Evolutionary conservation across 2,329 filamentous ascomycete genomes (phyloP).

Genomic region (Aspergillus pseudoviridinutans): DNA sequence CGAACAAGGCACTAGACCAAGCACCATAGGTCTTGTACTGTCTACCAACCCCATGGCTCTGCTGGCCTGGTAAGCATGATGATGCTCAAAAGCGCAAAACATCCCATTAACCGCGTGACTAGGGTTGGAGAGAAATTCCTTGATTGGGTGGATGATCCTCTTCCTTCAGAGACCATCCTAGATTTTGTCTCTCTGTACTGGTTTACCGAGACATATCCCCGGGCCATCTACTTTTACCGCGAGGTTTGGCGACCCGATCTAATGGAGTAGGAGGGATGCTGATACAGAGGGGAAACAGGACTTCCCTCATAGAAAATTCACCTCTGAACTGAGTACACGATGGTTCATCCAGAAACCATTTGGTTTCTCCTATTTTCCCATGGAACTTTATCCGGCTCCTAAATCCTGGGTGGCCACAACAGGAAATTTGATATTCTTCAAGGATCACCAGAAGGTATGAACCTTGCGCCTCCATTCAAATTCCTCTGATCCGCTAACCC

Average conservation of each 20-base stretch:
- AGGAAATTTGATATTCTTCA: slow-evolving; percentile 37
- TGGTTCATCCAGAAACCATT: slow-evolving; percentile 42
- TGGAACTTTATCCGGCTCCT: slow-evolving; percentile 41
- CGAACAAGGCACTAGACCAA: slow-evolving; percentile 30
- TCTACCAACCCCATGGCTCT: slow-evolving; percentile 29
- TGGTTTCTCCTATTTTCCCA: slow-evolving; percentile 45
- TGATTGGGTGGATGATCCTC: slow-evolving; percentile 34
- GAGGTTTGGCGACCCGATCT: slow-evolving; percentile 16
- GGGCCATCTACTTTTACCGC: slow-evolving; percentile 31
- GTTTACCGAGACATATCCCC: slow-evolving; percentile 36
- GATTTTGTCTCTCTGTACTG: slow-evolving; percentile 35
- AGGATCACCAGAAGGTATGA: slow-evolving; percentile 31
- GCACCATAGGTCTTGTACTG: slow-evolving; percentile 34
- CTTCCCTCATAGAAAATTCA: neutral
- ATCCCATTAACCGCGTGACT: neutral
- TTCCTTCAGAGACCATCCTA: slow-evolving; percentile 29
- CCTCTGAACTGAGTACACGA: slow-evolving; percentile 4
- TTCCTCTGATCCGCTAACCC: neutral
- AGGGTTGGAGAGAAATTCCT: slow-evolving; percentile 41
- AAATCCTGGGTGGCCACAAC: slow-evolving; percentile 33
- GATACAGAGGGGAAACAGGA: neutral
- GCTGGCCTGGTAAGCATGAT: slow-evolving; percentile 26
- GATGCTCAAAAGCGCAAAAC: neutral
- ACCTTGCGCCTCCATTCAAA: neutral
- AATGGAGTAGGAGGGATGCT: neutral